Conservation (phyloP, 352 stramenopile genomes). For the Globisporangium rhizosaccharum region DNA sequence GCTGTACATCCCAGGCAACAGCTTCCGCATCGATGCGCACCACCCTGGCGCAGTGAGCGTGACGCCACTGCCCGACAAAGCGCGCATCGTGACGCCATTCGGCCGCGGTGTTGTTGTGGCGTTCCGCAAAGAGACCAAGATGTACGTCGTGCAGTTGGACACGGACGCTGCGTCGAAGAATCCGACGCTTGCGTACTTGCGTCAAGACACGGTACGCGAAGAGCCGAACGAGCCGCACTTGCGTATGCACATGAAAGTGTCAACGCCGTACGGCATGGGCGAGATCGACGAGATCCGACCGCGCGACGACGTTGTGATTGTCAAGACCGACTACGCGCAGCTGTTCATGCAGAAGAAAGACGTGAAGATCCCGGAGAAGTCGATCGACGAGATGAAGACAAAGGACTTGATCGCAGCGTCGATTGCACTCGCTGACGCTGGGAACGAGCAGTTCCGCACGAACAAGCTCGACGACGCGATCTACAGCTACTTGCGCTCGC, state of each 20-base stretch:
- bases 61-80: conserved; percentile 66
- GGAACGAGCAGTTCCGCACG: conserved; percentile 67
- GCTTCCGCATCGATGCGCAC: conserved; percentile 55
- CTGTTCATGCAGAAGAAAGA: conserved; percentile 84
- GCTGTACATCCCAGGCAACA: conserved; percentile 74
- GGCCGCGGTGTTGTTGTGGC: conserved; percentile 63
- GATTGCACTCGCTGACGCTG: conserved; percentile 55
- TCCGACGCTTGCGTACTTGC: conserved; percentile 64
- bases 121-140: conserved; percentile 66
- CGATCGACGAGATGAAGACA: conserved; percentile 66
- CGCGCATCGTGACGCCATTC: conserved; percentile 67
- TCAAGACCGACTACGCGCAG: conserved; percentile 54
- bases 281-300: conserved; percentile 62
- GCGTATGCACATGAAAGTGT: conserved; percentile 75
- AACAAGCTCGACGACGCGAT: conserved; percentile 61
- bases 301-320: conserved; percentile 58
- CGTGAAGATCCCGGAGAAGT: conserved; percentile 56
- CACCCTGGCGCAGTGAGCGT: conserved; percentile 61
- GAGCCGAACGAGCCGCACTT: conserved; percentile 58
- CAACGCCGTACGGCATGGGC: conserved; percentile 66
- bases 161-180: conserved; percentile 50
- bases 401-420: conserved; percentile 72
- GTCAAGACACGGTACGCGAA: conserved; percentile 57
- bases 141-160: conserved; percentile 81
- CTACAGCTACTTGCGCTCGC: conserved; percentile 65